phyloP scores from a whole-genome alignment of 495 filamentous ascomycete species.

The Talaromyces adpressus region DNA sequence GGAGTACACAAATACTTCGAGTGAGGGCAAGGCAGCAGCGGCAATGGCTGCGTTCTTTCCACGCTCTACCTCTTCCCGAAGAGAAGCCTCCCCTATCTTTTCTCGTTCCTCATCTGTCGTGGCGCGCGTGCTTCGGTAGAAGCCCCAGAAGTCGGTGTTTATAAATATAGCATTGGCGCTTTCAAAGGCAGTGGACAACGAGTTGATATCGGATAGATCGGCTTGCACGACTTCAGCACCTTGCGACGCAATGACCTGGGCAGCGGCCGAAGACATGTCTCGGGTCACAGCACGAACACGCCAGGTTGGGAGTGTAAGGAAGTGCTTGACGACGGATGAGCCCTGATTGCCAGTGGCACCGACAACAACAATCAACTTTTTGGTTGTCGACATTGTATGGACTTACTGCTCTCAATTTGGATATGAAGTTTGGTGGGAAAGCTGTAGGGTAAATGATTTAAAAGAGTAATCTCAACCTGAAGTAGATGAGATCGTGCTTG shows the following conservation, averaged over 20 bases:
- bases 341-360: slow-evolving; percentile 36
- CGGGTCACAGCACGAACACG: slow-evolving; percentile 20
- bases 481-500: too few species aligned
- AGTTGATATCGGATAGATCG: slow-evolving; percentile 40
- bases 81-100: slow-evolving; percentile 29
- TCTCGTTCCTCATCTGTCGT: slow-evolving; percentile 10
- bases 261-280: slow-evolving; percentile 7
- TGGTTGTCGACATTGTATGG: slow-evolving; percentile 20
- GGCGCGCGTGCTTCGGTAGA: slow-evolving; percentile 10
- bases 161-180: slow-evolving; percentile 49
- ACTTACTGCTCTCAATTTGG: not conserved
- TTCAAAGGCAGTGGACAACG: slow-evolving; percentile 41
- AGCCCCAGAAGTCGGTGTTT: slow-evolving; percentile 48
- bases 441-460: not conserved
- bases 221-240: slow-evolving; percentile 24
- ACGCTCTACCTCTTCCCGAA: slow-evolving; percentile 39
- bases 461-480: not conserved
- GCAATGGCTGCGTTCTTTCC: slow-evolving; percentile 45
- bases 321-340: slow-evolving; percentile 33
- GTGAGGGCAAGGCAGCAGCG: slow-evolving; percentile 33
- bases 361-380: slow-evolving; percentile 24
- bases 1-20: slow-evolving; percentile 42
- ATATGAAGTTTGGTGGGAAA: not conserved
- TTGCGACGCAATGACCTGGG: slow-evolving; percentile 10
- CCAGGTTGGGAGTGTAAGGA: slow-evolving; percentile 26